Percentiles rank a stretch among this genome's conserved stretches.
Evolutionary conservation across 2,329 filamentous ascomycete species (phyloP).

Genomic region (Fusarium buxicola): DNA sequence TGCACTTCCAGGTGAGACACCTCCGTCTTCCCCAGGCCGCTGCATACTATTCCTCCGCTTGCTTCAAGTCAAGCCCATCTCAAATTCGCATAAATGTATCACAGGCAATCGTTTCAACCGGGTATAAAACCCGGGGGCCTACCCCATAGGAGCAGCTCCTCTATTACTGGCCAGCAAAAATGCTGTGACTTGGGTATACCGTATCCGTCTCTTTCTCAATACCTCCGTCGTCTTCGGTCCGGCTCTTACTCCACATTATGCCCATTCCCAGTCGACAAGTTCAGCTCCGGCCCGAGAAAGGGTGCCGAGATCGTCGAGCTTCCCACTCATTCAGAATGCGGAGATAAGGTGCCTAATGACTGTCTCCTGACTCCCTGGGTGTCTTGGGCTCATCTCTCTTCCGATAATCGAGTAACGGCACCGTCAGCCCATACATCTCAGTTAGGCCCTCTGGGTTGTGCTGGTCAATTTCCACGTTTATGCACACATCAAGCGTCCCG

Average conservation of each 20-base stretch:
- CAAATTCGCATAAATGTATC: conserved; percentile 4
- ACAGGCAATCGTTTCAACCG: conserved; percentile 17
- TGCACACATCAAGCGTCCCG: conserved; percentile 79
- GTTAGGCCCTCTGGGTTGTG: conserved; percentile 84
- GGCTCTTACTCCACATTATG: too few species aligned
- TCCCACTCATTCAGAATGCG: background rate
- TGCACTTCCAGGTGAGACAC: conserved; percentile 7
- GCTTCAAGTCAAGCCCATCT: conserved; percentile 6
- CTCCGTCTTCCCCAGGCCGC: conserved; percentile 2
- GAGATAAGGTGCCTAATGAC: conserved; percentile 16
- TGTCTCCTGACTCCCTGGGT: conserved; percentile 41
- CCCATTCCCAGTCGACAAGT: conserved; percentile 12
- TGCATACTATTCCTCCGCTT: conserved; percentile 1
- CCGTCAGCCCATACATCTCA: conserved; percentile 82
- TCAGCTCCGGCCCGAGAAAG: conserved; percentile 5
- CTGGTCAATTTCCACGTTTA: conserved; percentile 90
- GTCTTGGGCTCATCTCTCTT: conserved; percentile 43
- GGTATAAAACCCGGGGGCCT: conserved; percentile 36
- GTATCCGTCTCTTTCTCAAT: conserved; percentile 7
- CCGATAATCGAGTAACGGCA: conserved; percentile 73
- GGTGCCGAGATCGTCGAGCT: background rate
- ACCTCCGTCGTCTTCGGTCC: conserved; percentile 21
- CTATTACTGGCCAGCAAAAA: conserved; percentile 7
- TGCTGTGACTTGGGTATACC: conserved; percentile 4
- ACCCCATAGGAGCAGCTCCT: conserved; percentile 21